Percentiles rank a stretch among this genome's conserved stretches.
Evolutionary conservation across 140 eudicot genomes (phyloP).

Genomic region (Oenanthe javanica): DNA sequence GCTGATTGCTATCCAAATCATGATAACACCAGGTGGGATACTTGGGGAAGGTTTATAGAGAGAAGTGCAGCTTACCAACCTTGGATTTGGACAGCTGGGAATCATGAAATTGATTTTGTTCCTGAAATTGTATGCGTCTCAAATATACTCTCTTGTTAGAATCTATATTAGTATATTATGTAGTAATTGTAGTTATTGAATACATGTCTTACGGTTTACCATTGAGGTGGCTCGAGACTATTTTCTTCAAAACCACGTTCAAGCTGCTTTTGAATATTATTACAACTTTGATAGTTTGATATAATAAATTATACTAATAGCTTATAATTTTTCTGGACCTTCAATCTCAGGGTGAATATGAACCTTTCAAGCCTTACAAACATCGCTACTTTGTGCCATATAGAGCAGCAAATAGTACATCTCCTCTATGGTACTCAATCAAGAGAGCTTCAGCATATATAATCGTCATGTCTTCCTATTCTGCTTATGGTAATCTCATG

Average conservation of each 20-base stretch:
- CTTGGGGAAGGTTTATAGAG: constrained; percentile 90
- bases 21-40: constrained; percentile 86
- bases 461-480: constrained; percentile 87
- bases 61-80: constrained; percentile 84
- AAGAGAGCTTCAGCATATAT: constrained; percentile 90
- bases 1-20: constrained; percentile 74
- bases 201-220: not conserved
- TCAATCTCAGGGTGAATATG: constrained; percentile 60
- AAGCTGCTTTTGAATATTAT: not conserved
- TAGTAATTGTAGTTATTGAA: not conserved
- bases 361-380: constrained; percentile 81
- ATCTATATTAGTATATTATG: too few species aligned
- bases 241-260: not conserved
- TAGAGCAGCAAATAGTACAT: constrained; percentile 60
- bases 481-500: constrained; percentile 62
- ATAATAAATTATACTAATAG: not conserved
- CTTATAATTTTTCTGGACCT: too few species aligned
- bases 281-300: not conserved
- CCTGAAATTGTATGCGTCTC: constrained; percentile 52
- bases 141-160: not conserved
- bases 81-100: constrained; percentile 97
- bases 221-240: not conserved
- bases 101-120: constrained; percentile 75
- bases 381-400: constrained; percentile 58
- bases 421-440: constrained; percentile 89